A percentile compares a stretch with the other conserved stretches of the same genome.
Evolutionary conservation across 164 flowering plant genomes (phyloP).

Genomic region (Magnolia kwangsiensis): DNA sequence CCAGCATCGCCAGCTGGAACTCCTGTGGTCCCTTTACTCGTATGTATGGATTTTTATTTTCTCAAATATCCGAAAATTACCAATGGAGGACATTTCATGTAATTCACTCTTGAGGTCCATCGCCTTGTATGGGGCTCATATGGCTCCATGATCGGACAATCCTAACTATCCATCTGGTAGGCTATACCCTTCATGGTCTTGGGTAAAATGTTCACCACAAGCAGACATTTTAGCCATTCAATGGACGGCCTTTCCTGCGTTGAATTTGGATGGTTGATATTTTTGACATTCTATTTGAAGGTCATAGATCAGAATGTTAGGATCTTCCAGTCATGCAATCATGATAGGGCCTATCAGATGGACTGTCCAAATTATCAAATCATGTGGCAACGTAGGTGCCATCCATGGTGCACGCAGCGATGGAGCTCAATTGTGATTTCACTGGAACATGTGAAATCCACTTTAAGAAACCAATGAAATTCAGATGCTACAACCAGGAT

Average conservation of each 20-base stretch:
- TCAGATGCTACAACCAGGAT: not conserved
- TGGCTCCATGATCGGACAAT: not conserved
- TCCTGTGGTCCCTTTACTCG: conserved; percentile 62
- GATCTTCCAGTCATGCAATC: not conserved
- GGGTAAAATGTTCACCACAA: no score
- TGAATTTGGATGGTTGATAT: no score
- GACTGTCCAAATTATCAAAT: not conserved
- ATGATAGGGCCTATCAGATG: not conserved
- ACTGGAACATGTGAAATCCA: not conserved
- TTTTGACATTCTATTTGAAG: not conserved
- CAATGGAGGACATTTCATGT: not conserved
- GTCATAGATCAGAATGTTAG: not conserved
- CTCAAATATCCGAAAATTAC: not conserved
- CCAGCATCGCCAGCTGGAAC: conserved; percentile 76
- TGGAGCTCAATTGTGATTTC: not conserved
- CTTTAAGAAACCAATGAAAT: not conserved
- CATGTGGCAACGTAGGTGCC: not conserved
- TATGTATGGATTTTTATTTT: conserved; percentile 19
- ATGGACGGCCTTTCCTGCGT: no score
- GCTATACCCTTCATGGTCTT: not conserved
- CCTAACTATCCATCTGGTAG: not conserved
- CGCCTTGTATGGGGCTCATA: not conserved
- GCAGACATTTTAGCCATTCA: no score
- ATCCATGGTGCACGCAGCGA: not conserved
- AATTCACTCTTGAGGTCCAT: not conserved